phyloP scores from a whole-genome alignment of 805 yeast species.

The Teunomyces cretensis region DNA sequence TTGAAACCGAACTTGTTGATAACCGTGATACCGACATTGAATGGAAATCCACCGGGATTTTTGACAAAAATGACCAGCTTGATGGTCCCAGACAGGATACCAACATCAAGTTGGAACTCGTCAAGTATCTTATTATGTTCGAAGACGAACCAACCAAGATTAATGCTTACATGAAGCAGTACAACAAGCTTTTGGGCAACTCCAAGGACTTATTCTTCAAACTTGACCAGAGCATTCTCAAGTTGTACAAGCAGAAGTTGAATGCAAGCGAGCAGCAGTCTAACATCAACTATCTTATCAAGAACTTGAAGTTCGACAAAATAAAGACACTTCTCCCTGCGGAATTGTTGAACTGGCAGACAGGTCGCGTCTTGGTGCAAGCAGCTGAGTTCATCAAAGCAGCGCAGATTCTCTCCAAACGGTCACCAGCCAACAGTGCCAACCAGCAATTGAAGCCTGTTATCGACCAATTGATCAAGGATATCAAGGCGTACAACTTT shows the following conservation, averaged over 20 bases:
- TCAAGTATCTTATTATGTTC: conserved; percentile 42
- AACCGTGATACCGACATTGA: conserved; percentile 60
- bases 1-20: conserved; percentile 36
- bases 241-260: conserved; percentile 19
- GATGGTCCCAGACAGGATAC: background rate
- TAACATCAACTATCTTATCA: conserved; percentile 25
- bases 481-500: conserved; percentile 9
- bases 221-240: conserved; percentile 26
- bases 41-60: conserved; percentile 44
- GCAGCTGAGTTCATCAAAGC: conserved; percentile 11
- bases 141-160: conserved; percentile 26
- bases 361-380: conserved; percentile 16
- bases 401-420: conserved; percentile 8
- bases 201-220: conserved; percentile 29
- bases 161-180: conserved; percentile 21
- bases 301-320: conserved; percentile 31
- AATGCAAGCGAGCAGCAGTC: conserved; percentile 22
- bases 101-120: conserved; percentile 29
- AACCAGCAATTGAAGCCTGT: conserved; percentile 10
- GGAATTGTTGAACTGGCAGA: conserved; percentile 14
- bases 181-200: conserved; percentile 20
- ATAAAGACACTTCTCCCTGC: conserved; percentile 17
- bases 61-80: conserved; percentile 10
- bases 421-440: conserved; percentile 13
- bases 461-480: conserved; percentile 11